Conservation (phyloP, 768 basidiomycete species). For the Calvatia gigantea region DNA sequence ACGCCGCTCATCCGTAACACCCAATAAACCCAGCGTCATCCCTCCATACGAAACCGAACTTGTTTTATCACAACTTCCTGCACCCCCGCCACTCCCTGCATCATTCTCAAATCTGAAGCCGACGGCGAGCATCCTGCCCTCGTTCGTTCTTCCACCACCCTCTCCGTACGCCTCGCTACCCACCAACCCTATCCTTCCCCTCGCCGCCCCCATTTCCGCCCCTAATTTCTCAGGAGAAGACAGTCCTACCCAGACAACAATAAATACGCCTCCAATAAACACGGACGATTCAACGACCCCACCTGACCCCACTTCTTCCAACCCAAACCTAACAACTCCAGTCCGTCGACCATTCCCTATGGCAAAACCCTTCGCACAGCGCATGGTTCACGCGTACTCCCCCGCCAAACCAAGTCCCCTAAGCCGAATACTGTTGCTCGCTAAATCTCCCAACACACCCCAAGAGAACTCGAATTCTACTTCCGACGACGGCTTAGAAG, state of each 20-base stretch:
- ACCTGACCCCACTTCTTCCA: too few species aligned
- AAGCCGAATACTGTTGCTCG: constrained; percentile 73
- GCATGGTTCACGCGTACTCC: constrained; percentile 80
- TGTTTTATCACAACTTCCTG: constrained; percentile 10
- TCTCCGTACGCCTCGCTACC: constrained; percentile 68
- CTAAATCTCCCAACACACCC: constrained; percentile 51
- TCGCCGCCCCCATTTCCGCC: constrained; percentile 10
- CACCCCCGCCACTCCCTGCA: constrained; percentile 28
- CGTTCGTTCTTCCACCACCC: constrained; percentile 77
- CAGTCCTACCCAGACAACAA: too few species aligned
- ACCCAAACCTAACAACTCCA: constrained; percentile 9
- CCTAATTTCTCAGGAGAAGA: constrained; percentile 8
- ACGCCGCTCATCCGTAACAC: constrained; percentile 39
- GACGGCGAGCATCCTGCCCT: constrained; percentile 56
- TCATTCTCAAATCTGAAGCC: constrained; percentile 35
- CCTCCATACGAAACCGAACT: constrained; percentile 41
- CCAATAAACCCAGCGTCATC: constrained; percentile 26
- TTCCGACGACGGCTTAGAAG: constrained; percentile 23
- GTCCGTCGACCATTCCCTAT: constrained; percentile 57
- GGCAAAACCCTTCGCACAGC: constrained; percentile 65
- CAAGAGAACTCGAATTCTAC: constrained; percentile 18
- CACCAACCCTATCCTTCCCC: constrained; percentile 41
- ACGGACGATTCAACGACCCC: neutral
- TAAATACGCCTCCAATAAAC: neutral
- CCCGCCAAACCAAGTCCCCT: constrained; percentile 78